Conservation (phyloP, 768 basidiomycete genomes). For the Phallus indusiatus region DNA sequence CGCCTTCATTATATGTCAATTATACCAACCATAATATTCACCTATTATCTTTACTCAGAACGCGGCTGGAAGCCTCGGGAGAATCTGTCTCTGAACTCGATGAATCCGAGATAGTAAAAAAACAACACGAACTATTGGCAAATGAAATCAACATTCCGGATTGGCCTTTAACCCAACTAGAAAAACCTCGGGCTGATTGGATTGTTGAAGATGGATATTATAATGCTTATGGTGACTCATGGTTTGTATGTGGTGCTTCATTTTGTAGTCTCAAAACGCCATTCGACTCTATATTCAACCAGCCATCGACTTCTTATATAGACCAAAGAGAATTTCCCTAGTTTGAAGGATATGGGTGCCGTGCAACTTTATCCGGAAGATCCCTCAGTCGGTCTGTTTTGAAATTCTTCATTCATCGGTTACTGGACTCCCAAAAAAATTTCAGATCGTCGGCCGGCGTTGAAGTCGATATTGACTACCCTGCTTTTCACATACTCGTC, state of each 20-base stretch:
- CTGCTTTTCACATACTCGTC: conserved; percentile 73
- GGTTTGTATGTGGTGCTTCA: conserved; percentile 60
- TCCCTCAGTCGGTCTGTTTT: conserved; percentile 49
- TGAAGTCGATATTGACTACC: conserved; percentile 63
- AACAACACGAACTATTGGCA: conserved; percentile 51
- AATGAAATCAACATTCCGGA: conserved; percentile 71
- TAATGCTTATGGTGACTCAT: conserved; percentile 77
- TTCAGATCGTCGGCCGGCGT: conserved; percentile 68
- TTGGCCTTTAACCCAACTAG: conserved; percentile 66
- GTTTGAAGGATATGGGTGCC: conserved; percentile 72
- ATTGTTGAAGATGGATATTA: conserved; percentile 79
- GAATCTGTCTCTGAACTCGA: conserved; percentile 17
- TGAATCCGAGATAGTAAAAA: conserved; percentile 27
- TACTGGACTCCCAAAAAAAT: neutral
- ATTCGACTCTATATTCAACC: conserved; percentile 2
- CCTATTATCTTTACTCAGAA: conserved; percentile 50
- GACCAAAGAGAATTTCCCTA: conserved; percentile 79
- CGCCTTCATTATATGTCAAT: conserved; percentile 73
- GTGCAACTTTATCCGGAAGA: conserved; percentile 73
- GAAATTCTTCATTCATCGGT: neutral
- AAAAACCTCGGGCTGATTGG: conserved; percentile 87
- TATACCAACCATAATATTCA: conserved; percentile 69
- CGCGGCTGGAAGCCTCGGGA: conserved; percentile 30
- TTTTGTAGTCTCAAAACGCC: neutral
- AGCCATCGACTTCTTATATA: conserved; percentile 20